Evolutionary conservation across 176 grass and related monocot genomes (phyloP), one percentile per base, ranked within the genome.

Genomic region (Paspalum notatum): DNA sequence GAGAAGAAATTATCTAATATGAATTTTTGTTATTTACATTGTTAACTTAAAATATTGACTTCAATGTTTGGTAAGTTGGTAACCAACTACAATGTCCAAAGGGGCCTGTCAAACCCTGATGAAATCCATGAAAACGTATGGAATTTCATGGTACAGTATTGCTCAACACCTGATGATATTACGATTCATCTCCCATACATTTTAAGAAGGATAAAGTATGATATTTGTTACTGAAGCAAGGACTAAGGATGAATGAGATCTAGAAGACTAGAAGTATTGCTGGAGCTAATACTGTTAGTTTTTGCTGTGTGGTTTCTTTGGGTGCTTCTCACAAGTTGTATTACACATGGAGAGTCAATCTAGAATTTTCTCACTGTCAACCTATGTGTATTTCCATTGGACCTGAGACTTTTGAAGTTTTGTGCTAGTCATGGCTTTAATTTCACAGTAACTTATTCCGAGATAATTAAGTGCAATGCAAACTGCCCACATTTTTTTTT

Each of bases 81-180:
- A 26, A 48, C 59, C 45, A 79, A 54, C 12, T 42, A 20, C 38
- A 44, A 5, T 48, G 15, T 77, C 16, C 26, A 78, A 78, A 32
- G 44, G 45, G 65, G 40, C 15, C 26, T 6, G 39, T 78, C 61
- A 78, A 14, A 50, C n/a, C n/a, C n/a, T n/a, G n/a, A n/a, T n/a
- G n/a, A n/a, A n/a, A n/a, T n/a, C n/a, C n/a, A n/a, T n/a, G n/a
- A n/a, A n/a, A n/a, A n/a, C n/a, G n/a, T n/a, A n/a, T n/a, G n/a
- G n/a, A n/a, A n/a, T n/a, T 78, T 65, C 55, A 62, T n/a, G 48
- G 17, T 51, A 38, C 73, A 77, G 44, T 24, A 32, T 26, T 62
- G 60, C 27, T 38, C 18, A 66, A 24, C 62, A 53, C 25, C 18
- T 65, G 17, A 40, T 65, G 46, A 21, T 22, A 78, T 47, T 48